Base-by-base conservation (phyloP, 257 asterid genomes). In the Solanum pinnatisectum region DNA sequence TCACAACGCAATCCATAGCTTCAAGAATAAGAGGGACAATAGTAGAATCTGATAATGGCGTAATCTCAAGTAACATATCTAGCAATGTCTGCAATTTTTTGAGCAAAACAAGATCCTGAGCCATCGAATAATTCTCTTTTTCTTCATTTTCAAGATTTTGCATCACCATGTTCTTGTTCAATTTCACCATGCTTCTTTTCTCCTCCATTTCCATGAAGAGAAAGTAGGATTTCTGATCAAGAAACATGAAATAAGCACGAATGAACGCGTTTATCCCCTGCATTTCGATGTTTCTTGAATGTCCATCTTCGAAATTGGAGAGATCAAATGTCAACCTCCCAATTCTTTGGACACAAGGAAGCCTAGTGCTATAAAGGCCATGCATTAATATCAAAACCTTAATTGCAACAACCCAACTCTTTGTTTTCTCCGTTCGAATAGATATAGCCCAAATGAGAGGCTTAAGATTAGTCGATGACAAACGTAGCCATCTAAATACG, bases 321-420 rank as follows among this genome's bases (percentile, higher is more conserved):
- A 97, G 92, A 86, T 97, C 98, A 82, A 96, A 96, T 3, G 98
- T 98, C 36, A 97, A 87, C 40, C 98, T 88, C 0, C 99, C 99
- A 83, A 96, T 93, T 40, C 35, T 85, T 18, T 72, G 87, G 12
- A 91, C 92, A 84, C 90, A 90, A 25, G 95, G 88, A 65, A 87
- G 46, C 20, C 88, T 65, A 27, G 92, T 72, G 22, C 92, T 90
- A 83, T 90, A 79, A 79, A 96, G 87, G 27, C 90, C 91, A 86
- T 97, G 99, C 92, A 93, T 90, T 3, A 97, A 93, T 88, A 91
- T 91, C 77, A 97, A 90, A 6, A 92, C 94, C 18, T 97, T 96
- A 1, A 96, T 89, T 15, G 98, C 98, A 3, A 97, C 99, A 1
- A 89, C 87, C 98, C 99, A 96, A 74, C 90, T 84, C 4, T 90